Evolutionary conservation across 352 stramenopile species (phyloP).

Genomic region (Salisapilia sapeloensis): DNA sequence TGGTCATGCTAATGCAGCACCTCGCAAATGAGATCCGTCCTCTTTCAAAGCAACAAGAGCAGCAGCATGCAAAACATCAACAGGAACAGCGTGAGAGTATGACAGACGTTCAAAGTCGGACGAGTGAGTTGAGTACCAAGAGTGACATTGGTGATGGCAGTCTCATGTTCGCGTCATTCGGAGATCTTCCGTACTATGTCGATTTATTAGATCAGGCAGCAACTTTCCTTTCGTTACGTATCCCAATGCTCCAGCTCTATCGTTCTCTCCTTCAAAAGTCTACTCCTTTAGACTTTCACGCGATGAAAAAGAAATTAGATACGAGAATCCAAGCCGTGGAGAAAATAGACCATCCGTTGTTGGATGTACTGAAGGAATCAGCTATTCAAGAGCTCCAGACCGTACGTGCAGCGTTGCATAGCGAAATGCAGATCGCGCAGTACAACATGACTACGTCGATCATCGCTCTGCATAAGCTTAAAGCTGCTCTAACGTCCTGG

Average conservation of each 20-base stretch:
- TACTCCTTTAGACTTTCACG: constrained; percentile 9
- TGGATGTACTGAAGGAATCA: constrained; percentile 51
- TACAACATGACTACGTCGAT: constrained; percentile 69
- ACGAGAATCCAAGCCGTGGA: constrained; percentile 30
- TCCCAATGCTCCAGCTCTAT: constrained; percentile 60
- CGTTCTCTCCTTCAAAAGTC: constrained; percentile 4
- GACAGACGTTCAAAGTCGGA: constrained; percentile 1
- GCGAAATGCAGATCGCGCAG: constrained; percentile 42
- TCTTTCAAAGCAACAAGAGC: constrained; percentile 8
- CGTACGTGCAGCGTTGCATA: constrained; percentile 42
- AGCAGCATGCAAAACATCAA: background rate
- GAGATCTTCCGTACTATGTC: constrained; percentile 57
- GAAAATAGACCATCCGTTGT: constrained; percentile 45
- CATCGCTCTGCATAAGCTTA: constrained; percentile 51
- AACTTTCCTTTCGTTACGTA: constrained; percentile 58
- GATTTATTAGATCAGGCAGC: constrained; percentile 53
- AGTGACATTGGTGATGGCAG: constrained; percentile 2
- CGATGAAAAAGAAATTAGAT: constrained; percentile 28
- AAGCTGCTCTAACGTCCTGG: constrained; percentile 39
- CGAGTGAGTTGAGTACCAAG: constrained; percentile 1
- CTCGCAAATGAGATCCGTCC: constrained; percentile 33
- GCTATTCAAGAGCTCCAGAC: constrained; percentile 54
- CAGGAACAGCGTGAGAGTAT: background rate
- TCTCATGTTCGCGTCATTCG: constrained; percentile 8
- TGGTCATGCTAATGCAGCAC: constrained; percentile 39